These are phyloP conservation scores for Cystobasidium slooffiae DNA, from an alignment of 1,284 basidiomycete genomes.

Conservation along the genomic window DNA sequence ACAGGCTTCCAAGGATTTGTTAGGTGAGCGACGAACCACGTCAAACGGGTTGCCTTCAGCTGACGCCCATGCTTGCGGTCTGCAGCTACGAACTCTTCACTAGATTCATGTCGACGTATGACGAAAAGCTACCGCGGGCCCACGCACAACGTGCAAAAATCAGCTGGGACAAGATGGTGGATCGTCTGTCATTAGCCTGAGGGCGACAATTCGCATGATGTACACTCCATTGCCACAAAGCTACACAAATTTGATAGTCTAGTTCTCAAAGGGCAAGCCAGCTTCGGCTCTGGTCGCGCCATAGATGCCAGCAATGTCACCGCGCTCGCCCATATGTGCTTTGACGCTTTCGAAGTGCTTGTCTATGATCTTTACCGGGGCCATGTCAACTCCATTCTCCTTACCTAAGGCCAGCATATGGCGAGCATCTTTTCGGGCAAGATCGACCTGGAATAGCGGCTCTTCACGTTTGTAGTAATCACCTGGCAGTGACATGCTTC, in stretches of 20 bases:
- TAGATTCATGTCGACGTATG: conserved; percentile 24
- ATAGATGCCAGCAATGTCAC: conserved; percentile 41
- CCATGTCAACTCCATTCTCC: conserved; percentile 37
- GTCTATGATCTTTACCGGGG: conserved; percentile 27
- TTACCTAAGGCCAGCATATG: conserved; percentile 41
- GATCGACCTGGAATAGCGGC: conserved; percentile 44
- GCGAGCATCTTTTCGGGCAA: conserved; percentile 43
- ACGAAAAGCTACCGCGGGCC: conserved; percentile 2
- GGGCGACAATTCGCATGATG: too few species aligned
- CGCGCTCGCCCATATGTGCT: conserved; percentile 34
- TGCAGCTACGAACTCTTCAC: conserved; percentile 44
- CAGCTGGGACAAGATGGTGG: conserved; percentile 33
- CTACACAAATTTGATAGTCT: not conserved
- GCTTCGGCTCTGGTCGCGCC: conserved; percentile 36
- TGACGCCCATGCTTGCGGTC: not conserved
- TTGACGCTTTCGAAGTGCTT: conserved; percentile 40
- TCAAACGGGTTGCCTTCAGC: not conserved
- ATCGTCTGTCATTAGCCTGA: not conserved
- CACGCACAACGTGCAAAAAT: conserved; percentile 35
- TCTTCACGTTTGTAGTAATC: conserved; percentile 45
- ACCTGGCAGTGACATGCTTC: not conserved
- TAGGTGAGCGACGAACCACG: conserved; percentile 19
- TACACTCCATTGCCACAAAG: not conserved
- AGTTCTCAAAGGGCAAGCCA: conserved; percentile 35
- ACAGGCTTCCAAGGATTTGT: conserved; percentile 43